Evolutionary conservation across 1,139 yeast genomes (phyloP).

Genomic region (Diutina pseudorugosa): DNA sequence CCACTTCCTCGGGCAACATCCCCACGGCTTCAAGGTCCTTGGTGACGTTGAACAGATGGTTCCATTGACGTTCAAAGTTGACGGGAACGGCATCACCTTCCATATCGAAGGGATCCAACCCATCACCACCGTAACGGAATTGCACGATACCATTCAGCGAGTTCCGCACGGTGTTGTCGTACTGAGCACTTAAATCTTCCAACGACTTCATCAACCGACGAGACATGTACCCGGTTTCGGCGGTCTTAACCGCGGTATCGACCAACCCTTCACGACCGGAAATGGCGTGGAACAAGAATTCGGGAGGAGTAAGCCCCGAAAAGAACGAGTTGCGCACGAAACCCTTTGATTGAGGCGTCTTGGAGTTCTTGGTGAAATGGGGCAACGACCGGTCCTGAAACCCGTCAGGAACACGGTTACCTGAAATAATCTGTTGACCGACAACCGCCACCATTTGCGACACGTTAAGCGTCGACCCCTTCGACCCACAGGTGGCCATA

Average conservation of each 20-base stretch:
- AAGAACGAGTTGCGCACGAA: conserved; percentile 93
- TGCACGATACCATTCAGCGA: conserved; percentile 95
- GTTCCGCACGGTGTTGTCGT: conserved; percentile 90
- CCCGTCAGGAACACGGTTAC: conserved; percentile 99
- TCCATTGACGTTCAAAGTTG: conserved; percentile 90
- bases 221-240: conserved; percentile 99
- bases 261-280: conserved; percentile 99
- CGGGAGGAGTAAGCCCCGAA: conserved; percentile 92
- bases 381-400: conserved; percentile 98
- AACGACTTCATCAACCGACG: conserved; percentile 96
- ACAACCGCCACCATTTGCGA: conserved; percentile 99
- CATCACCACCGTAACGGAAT: conserved; percentile 97
- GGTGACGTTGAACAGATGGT: conserved; percentile 71
- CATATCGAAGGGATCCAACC: conserved; percentile 96
- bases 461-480: conserved; percentile 94
- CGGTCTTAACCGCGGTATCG: conserved; percentile 98
- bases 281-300: conserved; percentile 94
- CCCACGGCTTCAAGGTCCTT: conserved; percentile 42
- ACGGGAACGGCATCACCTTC: conserved; percentile 98
- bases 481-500: conserved; percentile 99
- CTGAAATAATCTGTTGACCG: conserved; percentile 97
- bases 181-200: conserved; percentile 89
- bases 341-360: conserved; percentile 96
- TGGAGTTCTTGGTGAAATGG: conserved; percentile 90
- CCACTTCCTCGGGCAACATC: conserved; percentile 51